Percentiles rank a stretch among this genome's conserved stretches.
Evolutionary conservation across 805 yeast species (phyloP).

Genomic region (Metschnikowia reukaufii): DNA sequence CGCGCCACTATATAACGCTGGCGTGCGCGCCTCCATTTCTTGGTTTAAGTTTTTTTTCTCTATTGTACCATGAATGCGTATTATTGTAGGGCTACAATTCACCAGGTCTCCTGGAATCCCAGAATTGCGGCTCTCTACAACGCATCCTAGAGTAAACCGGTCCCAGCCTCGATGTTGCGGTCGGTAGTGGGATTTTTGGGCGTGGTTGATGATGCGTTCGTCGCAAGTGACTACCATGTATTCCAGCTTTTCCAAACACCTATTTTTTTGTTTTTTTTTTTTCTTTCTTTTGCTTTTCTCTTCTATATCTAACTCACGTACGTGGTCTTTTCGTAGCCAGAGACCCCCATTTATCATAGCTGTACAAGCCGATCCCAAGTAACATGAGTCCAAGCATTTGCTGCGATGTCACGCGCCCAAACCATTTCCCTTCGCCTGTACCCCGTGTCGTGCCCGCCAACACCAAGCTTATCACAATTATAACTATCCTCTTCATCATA

Average conservation of each 20-base stretch:
- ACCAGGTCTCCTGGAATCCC: constrained; percentile 24
- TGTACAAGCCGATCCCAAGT: constrained; percentile 56
- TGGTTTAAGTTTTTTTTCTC: constrained; percentile 21
- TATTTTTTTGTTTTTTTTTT: constrained; percentile 2
- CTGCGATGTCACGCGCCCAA: constrained; percentile 39
- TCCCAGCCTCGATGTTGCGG: constrained; percentile 23
- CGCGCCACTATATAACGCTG: constrained; percentile 14
- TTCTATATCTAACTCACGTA: background rate
- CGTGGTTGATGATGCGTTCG: constrained; percentile 27
- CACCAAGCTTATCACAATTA: constrained; percentile 72
- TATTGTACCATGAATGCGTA: constrained; percentile 49
- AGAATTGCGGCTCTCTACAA: constrained; percentile 51
- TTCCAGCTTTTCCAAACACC: constrained; percentile 46
- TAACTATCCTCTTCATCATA: constrained; percentile 83
- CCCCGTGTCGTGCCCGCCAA: constrained; percentile 24
- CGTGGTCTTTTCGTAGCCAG: constrained; percentile 3
- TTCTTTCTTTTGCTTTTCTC: background rate
- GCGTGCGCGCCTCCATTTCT: constrained; percentile 2
- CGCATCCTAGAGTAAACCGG: constrained; percentile 48
- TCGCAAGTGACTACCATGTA: constrained; percentile 32
- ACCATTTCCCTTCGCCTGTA: constrained; percentile 30
- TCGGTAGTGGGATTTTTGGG: constrained; percentile 45
- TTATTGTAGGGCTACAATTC: constrained; percentile 49
- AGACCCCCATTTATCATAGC: constrained; percentile 66
- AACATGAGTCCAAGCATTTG: constrained; percentile 52